Conservation (phyloP, 768 basidiomycete genomes). For the Mycena maculata region DNA sequence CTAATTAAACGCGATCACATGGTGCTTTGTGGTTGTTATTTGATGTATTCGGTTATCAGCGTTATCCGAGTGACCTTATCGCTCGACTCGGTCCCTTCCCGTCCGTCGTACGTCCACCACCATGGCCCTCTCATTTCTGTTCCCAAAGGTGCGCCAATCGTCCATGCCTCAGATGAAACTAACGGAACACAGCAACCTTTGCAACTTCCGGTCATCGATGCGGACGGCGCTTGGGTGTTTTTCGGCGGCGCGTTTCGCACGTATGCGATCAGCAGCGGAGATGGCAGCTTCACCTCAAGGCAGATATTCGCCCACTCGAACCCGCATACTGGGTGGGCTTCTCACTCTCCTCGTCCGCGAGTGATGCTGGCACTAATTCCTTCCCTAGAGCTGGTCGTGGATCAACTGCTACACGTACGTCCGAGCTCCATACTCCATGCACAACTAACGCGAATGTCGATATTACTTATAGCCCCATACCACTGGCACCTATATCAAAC, state of each 20-base stretch:
- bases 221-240: constrained; percentile 42
- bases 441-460: neutral
- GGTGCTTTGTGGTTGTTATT: no score
- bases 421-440: neutral
- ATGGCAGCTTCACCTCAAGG: constrained; percentile 36
- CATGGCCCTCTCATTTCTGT: constrained; percentile 38
- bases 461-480: constrained; percentile 40
- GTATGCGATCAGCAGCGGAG: constrained; percentile 31
- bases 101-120: constrained; percentile 1
- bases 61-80: no score
- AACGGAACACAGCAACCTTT: constrained; percentile 29
- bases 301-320: constrained; percentile 40
- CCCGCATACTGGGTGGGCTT: constrained; percentile 36
- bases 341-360: neutral
- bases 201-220: constrained; percentile 35
- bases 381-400: constrained; percentile 34
- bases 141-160: constrained; percentile 35
- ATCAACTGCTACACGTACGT: constrained; percentile 42
- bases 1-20: no score
- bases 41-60: no score
- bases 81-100: no score
- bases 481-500: constrained; percentile 45
- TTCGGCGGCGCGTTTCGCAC: constrained; percentile 43
- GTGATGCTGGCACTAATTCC: neutral
- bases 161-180: neutral